These are phyloP conservation scores for Arabidopsis thaliana DNA, from an alignment of 345 rosid genomes.

Conservation along the genomic window DNA sequence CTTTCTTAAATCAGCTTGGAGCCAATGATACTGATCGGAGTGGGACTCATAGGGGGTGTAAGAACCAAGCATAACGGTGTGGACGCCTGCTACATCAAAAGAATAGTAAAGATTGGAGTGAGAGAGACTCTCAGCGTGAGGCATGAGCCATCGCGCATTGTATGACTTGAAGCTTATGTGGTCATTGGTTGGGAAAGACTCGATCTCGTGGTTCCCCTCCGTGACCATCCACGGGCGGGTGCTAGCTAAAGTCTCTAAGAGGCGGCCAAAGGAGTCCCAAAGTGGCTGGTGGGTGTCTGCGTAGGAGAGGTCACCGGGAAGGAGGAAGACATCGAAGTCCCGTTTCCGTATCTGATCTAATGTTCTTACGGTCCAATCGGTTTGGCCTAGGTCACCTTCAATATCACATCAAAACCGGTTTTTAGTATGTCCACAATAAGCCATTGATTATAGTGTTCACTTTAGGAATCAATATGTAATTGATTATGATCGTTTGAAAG, in stretches of 20 bases:
- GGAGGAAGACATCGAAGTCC: constrained; percentile 69
- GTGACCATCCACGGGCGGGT: constrained; percentile 95
- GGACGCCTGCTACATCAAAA: constrained; percentile 64
- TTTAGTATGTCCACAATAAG: constrained; percentile 6
- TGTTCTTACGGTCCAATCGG: constrained; percentile 79
- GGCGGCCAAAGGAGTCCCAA: constrained; percentile 94
- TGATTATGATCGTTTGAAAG: constrained; percentile 6
- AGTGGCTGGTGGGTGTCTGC: constrained; percentile 72
- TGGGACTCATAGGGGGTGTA: constrained; percentile 55
- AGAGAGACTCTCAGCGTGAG: constrained; percentile 71
- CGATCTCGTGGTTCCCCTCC: constrained; percentile 85
- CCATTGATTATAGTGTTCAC: background rate
- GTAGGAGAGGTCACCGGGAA: constrained; percentile 86
- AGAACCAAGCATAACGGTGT: constrained; percentile 64
- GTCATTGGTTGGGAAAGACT: constrained; percentile 53
- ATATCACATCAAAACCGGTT: constrained; percentile 13
- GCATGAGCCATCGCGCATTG: constrained; percentile 91
- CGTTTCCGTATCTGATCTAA: constrained; percentile 50
- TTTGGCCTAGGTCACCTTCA: constrained; percentile 90
- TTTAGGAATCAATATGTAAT: background rate
- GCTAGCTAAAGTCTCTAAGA: constrained; percentile 70
- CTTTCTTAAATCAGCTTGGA: constrained; percentile 51
- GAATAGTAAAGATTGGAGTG: constrained; percentile 83
- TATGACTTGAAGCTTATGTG: constrained; percentile 71
- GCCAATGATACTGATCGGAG: constrained; percentile 82